phyloP scores from a whole-genome alignment of 202 grass and related monocot species.

The Elaeis oleifera region DNA sequence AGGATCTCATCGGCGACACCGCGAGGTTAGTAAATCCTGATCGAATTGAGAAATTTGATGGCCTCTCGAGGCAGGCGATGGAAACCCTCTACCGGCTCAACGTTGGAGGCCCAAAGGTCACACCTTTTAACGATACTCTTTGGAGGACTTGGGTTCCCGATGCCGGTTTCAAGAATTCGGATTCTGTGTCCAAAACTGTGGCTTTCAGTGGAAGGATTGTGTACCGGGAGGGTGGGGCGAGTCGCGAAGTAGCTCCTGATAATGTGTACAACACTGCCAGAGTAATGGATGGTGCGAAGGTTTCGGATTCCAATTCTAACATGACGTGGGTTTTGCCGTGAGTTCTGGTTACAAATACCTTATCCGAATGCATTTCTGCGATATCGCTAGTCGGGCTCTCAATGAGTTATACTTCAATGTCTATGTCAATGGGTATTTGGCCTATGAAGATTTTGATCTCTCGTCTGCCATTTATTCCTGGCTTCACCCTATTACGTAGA shows the following conservation, averaged over 20 bases:
- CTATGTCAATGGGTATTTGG: conserved; percentile 68
- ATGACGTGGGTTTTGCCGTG: conserved; percentile 68
- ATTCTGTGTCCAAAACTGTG: conserved; percentile 22
- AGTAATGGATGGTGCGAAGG: conserved; percentile 15
- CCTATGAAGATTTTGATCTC: conserved; percentile 60
- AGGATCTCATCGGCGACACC: conserved; percentile 60
- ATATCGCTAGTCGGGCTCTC: conserved; percentile 60
- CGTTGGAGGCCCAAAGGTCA: conserved; percentile 75
- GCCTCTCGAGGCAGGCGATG: conserved; percentile 53
- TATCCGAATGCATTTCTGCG: conserved; percentile 88
- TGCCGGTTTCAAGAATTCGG: conserved; percentile 21
- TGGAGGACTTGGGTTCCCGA: conserved; percentile 96
- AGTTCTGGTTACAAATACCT: conserved; percentile 54
- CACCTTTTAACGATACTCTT: conserved; percentile 82
- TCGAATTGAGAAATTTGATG: conserved; percentile 28
- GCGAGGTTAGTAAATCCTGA: conserved; percentile 39
- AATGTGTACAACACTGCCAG: conserved; percentile 78
- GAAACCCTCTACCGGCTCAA: conserved; percentile 77
- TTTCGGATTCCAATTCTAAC: conserved; percentile 34
- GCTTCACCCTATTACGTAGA: conserved; percentile 84
- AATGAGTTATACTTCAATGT: conserved; percentile 72
- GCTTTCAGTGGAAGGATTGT: conserved; percentile 66
- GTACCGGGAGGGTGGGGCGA: conserved; percentile 58
- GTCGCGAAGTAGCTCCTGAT: conserved; percentile 62
- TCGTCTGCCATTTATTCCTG: conserved; percentile 44